Base-by-base conservation (phyloP, 2,329 filamentous ascomycete species). In the Trichophyton mentagrophytes region DNA sequence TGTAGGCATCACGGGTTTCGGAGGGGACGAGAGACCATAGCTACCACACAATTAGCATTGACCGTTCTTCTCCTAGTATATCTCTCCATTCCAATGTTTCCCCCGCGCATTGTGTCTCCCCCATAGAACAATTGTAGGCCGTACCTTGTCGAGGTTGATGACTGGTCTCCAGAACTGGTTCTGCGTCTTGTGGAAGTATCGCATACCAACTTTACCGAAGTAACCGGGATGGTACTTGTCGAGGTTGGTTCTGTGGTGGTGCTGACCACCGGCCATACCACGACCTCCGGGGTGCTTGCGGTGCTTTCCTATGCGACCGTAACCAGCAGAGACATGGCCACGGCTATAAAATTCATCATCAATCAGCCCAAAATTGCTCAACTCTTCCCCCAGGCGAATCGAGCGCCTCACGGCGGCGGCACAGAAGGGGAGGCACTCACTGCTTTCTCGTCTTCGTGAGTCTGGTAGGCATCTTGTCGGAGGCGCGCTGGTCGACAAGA, bases 231-330 rank as follows among this genome's bases (percentile, higher is more conserved):
- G 89, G 86, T 92, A 90, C 81, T 92, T 91, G 78, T 89, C 87
- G 73, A 90, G 81, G 82, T 95, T 95, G 75, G 89, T 95, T 70
- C 89, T 81, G 86, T 95, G 90, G 82, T 99, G 93, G 84, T 99
- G 93, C 82, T 96, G 90, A 85, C 91, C 92, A 95, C 93, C 92
- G 78, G 93, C 93, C 81, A 89, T 89, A 86, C 85, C 84, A 76
- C 84, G 84, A 82, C 83, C 85, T 84, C 85, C 84, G 74, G 85
- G 85, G 73, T 85, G 82, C 87, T 99, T 97, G 77, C 93, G 84
- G 88, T 96, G 91, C 88, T 97, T 97, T 79, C 93, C 93, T 77
- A 97, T 80, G 85, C 92, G 92, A 83, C 93, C 92, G 80, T 97
- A 86, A 84, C 93, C 93, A 84, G 90, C 90, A 76, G 89, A 95